These are phyloP conservation scores for Ceratocystis cubensis DNA, from an alignment of 2,329 filamentous ascomycete species.

Conservation along the genomic window DNA sequence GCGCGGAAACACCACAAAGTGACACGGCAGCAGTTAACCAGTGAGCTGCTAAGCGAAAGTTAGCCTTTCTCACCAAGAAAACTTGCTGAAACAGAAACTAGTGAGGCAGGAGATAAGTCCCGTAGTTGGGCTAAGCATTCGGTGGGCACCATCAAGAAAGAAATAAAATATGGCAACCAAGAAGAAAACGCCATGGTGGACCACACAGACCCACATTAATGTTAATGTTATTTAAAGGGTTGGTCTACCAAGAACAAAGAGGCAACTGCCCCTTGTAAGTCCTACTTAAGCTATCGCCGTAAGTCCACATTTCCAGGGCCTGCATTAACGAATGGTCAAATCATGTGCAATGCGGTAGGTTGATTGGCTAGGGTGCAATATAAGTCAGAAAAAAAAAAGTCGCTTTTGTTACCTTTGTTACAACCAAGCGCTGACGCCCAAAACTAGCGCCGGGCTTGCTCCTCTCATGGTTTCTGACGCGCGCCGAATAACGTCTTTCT, in stretches of 20 bases:
- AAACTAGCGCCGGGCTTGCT: not conserved
- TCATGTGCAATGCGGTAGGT: not conserved
- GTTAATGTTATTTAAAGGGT: constrained; percentile 3
- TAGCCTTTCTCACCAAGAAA: not conserved
- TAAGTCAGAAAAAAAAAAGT: not conserved
- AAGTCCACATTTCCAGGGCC: not conserved
- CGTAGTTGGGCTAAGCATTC: too few relatives aligned
- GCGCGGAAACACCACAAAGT: not conserved
- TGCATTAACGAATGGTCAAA: not conserved
- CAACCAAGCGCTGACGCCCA: not conserved
- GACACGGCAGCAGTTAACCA: not conserved
- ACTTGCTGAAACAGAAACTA: not conserved
- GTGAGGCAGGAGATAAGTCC: too few relatives aligned
- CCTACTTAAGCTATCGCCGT: not conserved
- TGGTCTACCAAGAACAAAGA: not conserved
- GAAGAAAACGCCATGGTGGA: not conserved
- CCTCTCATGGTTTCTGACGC: not conserved
- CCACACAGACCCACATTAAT: not conserved
- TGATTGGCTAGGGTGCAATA: not conserved
- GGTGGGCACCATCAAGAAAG: not conserved
- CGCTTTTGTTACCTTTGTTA: not conserved
- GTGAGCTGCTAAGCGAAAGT: not conserved
- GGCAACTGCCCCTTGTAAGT: not conserved
- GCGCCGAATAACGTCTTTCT: not conserved
- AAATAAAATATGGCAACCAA: not conserved